phyloP scores from a whole-genome alignment of 148 eudicot species.

The Rhododendron mucronatum region DNA sequence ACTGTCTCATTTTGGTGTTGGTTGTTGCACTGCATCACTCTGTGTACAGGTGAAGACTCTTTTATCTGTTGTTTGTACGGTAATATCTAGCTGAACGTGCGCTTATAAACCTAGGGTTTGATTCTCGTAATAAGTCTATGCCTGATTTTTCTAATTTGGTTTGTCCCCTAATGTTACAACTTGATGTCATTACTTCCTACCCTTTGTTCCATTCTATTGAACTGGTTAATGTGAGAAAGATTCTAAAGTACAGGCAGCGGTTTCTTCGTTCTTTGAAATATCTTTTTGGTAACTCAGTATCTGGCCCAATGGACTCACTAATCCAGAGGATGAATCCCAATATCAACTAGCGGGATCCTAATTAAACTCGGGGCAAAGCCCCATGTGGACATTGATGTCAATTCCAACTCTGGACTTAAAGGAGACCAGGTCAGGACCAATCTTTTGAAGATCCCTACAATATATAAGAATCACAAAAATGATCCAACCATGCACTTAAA shows the following conservation, averaged over 20 bases:
- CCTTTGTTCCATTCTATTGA: not conserved
- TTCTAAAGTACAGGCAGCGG: not conserved
- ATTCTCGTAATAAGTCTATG: not conserved
- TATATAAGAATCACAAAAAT: not conserved
- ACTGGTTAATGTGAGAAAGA: not conserved
- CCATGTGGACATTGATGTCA: not conserved
- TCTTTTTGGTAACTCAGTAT: not conserved
- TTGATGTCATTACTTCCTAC: not conserved
- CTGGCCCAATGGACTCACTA: not conserved
- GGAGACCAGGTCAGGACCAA: not conserved
- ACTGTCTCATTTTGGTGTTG: constrained; percentile 68
- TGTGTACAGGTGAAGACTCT: constrained; percentile 67
- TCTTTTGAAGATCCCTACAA: not conserved
- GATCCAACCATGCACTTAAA: not conserved
- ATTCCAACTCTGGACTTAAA: not conserved
- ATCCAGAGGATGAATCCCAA: not conserved
- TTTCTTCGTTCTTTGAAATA: not conserved
- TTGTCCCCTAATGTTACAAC: not conserved
- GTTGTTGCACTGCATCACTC: constrained; percentile 75
- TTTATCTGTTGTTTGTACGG: not conserved
- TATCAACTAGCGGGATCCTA: not conserved
- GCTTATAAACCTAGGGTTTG: not conserved
- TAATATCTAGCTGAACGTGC: not conserved
- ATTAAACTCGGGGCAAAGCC: not conserved
- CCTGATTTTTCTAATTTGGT: not conserved